Evolutionary conservation across 2,329 filamentous ascomycete species (phyloP), one percentile per base, ranked within the genome.

Genomic region (Xylaria sp.): DNA sequence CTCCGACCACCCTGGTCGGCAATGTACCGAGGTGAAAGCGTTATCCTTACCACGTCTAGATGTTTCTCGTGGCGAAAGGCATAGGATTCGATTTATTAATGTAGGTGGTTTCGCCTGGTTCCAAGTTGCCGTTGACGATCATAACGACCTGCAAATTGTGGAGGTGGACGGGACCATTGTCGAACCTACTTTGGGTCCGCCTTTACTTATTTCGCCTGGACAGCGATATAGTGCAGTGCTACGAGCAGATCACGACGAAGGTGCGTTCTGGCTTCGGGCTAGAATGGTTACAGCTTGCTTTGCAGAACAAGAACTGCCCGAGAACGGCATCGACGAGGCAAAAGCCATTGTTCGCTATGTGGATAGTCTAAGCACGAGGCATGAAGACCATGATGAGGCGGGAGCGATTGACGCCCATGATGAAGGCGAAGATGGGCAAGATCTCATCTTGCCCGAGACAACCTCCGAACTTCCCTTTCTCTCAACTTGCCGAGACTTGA

Each of bases 121-220:
- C 64, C 89, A 92, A 70, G 81, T 92, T 27, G 87, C 86, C 70
- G 80, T 92, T 46, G 90, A 92, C 65, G 84, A 85, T 51, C 90
- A 92, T 67, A 78, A 77, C 10, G 64, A 67, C 23, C 66, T 77
- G 46, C 72, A 78, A 0, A 77, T 92, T 46, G 86, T 89, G 9
- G 90, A 92, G 71, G 86, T 90, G 0, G 90, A 92, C 69, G 90
- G 89, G 15, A 86, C 88, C 1, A 84, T 86, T 35, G 84, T 90
- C 1, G 80, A 86, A 59, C 87, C 89, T 0, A 76, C 79, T 4
- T 78, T 84, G 1, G 83, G 87, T 6, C 80, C 84, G 33, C 83
- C 86, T 63, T 75, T 92, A 54, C 87, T 90, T 62, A 78, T 93
- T 21, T 83, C 87, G 7, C 88, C 89, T 1, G 89, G 89, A 0